phyloP scores from a whole-genome alignment of 1,284 basidiomycete genomes.

The Volvariella surrecta region DNA sequence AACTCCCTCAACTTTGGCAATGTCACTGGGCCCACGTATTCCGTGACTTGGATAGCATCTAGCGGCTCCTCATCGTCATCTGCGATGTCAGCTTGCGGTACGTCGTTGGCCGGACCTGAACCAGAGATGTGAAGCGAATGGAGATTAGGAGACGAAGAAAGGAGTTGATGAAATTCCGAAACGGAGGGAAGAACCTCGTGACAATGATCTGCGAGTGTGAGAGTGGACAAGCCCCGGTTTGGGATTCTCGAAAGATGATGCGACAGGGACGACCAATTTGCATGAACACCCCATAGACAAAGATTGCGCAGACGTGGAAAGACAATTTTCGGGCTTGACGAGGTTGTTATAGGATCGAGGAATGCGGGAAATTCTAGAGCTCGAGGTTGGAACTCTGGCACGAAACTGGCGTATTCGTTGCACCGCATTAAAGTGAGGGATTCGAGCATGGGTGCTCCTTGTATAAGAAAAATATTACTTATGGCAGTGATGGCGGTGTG shows the following conservation, averaged over 20 bases:
- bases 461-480: constrained; percentile 22
- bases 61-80: neutral
- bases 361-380: constrained; percentile 17
- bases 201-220: constrained; percentile 39
- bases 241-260: constrained; percentile 17
- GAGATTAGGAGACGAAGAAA: constrained; percentile 27
- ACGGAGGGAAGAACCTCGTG: constrained; percentile 37
- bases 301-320: constrained; percentile 33
- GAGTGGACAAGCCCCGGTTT: constrained; percentile 19
- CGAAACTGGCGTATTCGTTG: constrained; percentile 43
- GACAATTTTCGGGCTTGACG: neutral
- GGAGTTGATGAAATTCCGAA: constrained; percentile 29
- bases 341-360: constrained; percentile 3
- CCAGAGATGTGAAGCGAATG: constrained; percentile 32
- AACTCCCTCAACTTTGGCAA: constrained; percentile 27
- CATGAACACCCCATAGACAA: constrained; percentile 40
- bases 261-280: constrained; percentile 33
- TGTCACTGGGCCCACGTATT: constrained; percentile 12
- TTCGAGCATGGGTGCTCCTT: constrained; percentile 36
- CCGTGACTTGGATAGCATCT: neutral
- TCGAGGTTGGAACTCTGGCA: constrained; percentile 31
- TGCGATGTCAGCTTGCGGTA: constrained; percentile 6
- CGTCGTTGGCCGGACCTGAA: constrained; percentile 28
- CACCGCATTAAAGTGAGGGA: constrained; percentile 45
- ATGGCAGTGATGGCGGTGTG: constrained; percentile 34